Base-by-base conservation (phyloP, 2,329 filamentous ascomycete genomes). In the Ceratocystis colombiana region DNA sequence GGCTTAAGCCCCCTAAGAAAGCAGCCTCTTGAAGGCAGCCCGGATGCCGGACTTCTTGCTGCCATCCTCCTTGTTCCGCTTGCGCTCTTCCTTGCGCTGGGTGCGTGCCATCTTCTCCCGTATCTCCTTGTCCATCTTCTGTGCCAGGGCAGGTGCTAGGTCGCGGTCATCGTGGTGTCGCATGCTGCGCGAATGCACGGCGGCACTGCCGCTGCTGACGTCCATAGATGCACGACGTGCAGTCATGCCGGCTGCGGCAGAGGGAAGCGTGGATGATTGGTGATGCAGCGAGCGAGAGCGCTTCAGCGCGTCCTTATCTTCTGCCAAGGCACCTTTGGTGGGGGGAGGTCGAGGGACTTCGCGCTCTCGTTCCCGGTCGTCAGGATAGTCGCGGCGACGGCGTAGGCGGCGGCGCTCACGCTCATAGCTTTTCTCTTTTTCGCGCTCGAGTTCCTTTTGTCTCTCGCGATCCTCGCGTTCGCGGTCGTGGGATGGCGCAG, bases 31-130 rank as follows among this genome's bases (percentile, higher is more conserved):
- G 25, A 69, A 61, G n/a, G 53, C 65, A 22, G 66, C 69, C 5
- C 68, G 64, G 46, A 70, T 62, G 7, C 68, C 68, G 8, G 46
- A 41, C 62, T 67, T 67, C 68, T 68, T 69, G 50, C 65, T 64
- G 12, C 50, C 64, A 41, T 67, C 66, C 50, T 69, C 68, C 65
- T 68, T 66, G 30, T 30, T 48, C 64, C 67, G 64, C 64, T 68
- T 69, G 48, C 69, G 62, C 63, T 59, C 65, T 44, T 70, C 69
- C 5, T 65, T 61, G 7, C 45, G 33, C 5, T n/a, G 46, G 6
- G 63, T 48, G 37, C 57, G 55, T 37, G 6, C 30, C 25, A 59
- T 59, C 15, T 44, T 64, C 33, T 61, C 50, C 37, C 65, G 46
- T 12, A 61, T 46, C 48, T 48, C 41, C 12, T 67, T 67, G 22